Base-by-base conservation (phyloP, 768 basidiomycete species). In the Lyophyllum atratum region DNA sequence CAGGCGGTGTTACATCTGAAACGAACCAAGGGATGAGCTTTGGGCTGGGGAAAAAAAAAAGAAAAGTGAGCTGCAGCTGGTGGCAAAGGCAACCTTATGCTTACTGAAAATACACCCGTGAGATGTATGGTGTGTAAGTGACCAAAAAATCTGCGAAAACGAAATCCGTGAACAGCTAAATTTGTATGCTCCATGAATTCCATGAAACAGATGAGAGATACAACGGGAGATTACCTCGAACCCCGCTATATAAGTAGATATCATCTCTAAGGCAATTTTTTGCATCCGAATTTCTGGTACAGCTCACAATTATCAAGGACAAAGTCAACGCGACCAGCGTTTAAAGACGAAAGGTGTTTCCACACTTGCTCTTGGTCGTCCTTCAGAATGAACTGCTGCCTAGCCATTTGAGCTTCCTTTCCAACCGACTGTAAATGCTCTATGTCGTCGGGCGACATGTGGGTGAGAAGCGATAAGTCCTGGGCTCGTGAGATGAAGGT, bases 21-120 rank as follows among this genome's bases (percentile, higher is more conserved):
- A 98, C 95, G 68, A 98, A 99, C 95, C 96, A 99, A 0, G 95
- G 95, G 50, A 98, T 90, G 9, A 90, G 76, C 70, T 99, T 98
- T 0, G 95, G 92, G 74, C 95, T 96, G 22, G 19, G 21, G 3
- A 37, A 12, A 15, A 58, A 28, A 34, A 43, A 31, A 15, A 49
- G 44, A 39, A 51, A 17, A 40, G 46, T 56, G 11, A 61, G n/a
- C 15, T 22, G 37, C 14, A 15, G 15, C 24, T 57, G 31, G 52
- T 9, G 12, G 55, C 2, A 33, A 24, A 43, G 3, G 54, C 37
- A 37, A 29, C 56, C 21, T 34, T 24, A 17, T 46, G 80, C 85
- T 57, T 49, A 96, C 95, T 99, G 96, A 74, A 98, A 97, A 54
- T 93, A 85, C 25, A 95, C 90, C 62, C 83, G 81, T 12, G 82